phyloP scores from a whole-genome alignment of 2,329 filamentous ascomycete species.

The Epichloe gansuensis region DNA sequence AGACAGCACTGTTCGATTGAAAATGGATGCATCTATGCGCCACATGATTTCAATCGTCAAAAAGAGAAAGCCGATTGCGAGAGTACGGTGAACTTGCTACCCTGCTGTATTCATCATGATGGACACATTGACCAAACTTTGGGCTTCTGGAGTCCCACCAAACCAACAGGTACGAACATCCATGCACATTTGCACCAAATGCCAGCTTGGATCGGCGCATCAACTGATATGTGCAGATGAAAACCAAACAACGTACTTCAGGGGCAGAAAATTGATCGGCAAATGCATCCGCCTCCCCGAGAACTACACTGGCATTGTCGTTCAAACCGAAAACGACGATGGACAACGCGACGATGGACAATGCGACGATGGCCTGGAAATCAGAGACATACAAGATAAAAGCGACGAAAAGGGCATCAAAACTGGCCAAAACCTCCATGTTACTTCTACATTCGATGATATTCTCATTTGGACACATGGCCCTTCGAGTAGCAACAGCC shows the following conservation, averaged over 20 bases:
- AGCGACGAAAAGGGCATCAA: conserved; percentile 15
- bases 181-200: neutral
- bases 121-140: conserved; percentile 53
- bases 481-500: conserved; percentile 42
- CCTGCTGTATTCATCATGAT: conserved; percentile 68
- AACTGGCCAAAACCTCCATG: conserved; percentile 23
- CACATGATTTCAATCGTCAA: conserved; percentile 30
- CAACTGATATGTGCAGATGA: conserved; percentile 27
- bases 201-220: neutral
- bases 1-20: neutral
- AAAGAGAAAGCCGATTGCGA: conserved; percentile 16
- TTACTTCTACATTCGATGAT: conserved; percentile 55
- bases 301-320: conserved; percentile 57
- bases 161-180: conserved; percentile 28
- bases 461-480: conserved; percentile 83
- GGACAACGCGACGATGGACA: conserved; percentile 19
- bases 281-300: conserved; percentile 53
- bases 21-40: conserved; percentile 21
- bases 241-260: conserved; percentile 52
- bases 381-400: conserved; percentile 18
- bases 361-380: conserved; percentile 15
- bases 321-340: conserved; percentile 27
- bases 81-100: conserved; percentile 59
- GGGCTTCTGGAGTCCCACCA: conserved; percentile 58
- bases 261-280: conserved; percentile 68